Evolutionary conservation across 2,329 filamentous ascomycete genomes (phyloP), one percentile per base, ranked within the genome.

Genomic region (Penicillium hordei): DNA sequence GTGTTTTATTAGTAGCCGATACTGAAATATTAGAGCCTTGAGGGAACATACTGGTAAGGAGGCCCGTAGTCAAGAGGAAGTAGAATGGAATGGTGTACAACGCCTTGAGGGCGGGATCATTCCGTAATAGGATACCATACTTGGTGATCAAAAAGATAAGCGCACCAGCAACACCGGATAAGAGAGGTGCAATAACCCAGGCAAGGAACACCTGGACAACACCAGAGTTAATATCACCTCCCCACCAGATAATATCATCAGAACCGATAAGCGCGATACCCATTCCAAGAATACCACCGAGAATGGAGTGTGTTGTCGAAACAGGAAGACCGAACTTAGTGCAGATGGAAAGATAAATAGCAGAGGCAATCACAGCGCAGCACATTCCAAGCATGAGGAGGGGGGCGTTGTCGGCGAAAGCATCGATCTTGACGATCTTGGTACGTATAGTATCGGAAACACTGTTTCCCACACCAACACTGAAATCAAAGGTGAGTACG

Each of bases 341-440:
- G 33, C 44, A 46, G 27, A 46, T 33, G 27, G 27, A 33, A 21
- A 46, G 44, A 21, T 46, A 46, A 7, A 46, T 19, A 21, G 44
- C 4, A 6, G 44, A 46, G 29, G 27, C 44, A 46, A 46, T 29
- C 27, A 46, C 44, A 13, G 44, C 44, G n/a, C 44, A 46, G 19
- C 44, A 46, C 44, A 46, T 46, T 21, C 44, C 44, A 15, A 46
- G 44, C 44, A 46, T 46, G n/a, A 46, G 44, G 44, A 33, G 29
- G 13, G 44, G 44, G 29, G 44, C 19, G n/a, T 46, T 46, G 2
- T 33, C 4, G 13, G 13, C 2, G 44, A 46, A 46, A 3, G 44
- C 44, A 33, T 46, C 29, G 27, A 46, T 31, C 10, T 13, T 5
- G 25, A 46, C 29, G 13, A 46, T 33, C n/a, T 46, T 46, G 12